phyloP scores from a whole-genome alignment of 2,329 filamentous ascomycete genomes.

The Knufia fluminis region DNA sequence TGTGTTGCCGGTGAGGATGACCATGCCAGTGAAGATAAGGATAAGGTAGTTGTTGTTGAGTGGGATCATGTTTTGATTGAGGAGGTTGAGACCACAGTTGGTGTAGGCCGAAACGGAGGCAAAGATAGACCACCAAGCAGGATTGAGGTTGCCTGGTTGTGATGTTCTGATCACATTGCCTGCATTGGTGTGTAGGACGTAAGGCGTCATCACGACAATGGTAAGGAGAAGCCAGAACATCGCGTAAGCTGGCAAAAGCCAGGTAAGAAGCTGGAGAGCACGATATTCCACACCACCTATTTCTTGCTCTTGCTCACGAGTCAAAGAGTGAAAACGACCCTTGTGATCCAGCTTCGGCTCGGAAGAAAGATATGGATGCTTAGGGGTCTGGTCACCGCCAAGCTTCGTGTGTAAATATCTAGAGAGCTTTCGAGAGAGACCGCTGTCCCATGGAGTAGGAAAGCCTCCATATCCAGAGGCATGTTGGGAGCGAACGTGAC shows the following conservation, averaged over 20 bases:
- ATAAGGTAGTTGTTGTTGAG: slow-evolving; percentile 34
- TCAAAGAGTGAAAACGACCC: slow-evolving; percentile 23
- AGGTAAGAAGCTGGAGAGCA: slow-evolving; percentile 29
- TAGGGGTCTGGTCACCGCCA: not conserved
- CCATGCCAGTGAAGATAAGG: slow-evolving; percentile 42
- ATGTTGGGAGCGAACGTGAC: not conserved
- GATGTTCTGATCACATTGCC: slow-evolving; percentile 34
- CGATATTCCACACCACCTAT: slow-evolving; percentile 37
- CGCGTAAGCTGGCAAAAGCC: slow-evolving; percentile 38
- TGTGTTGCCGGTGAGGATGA: slow-evolving; percentile 58
- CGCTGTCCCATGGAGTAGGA: slow-evolving; percentile 1
- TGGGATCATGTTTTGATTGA: slow-evolving; percentile 45
- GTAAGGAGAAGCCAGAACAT: slow-evolving; percentile 39
- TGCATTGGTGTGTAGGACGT: slow-evolving; percentile 24
- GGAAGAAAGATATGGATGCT: slow-evolving; percentile 6
- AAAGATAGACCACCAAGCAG: slow-evolving; percentile 41
- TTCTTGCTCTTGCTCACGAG: slow-evolving; percentile 32
- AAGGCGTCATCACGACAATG: slow-evolving; percentile 33
- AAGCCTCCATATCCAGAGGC: slow-evolving; percentile 4
- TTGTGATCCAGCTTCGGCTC: not conserved
- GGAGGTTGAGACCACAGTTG: slow-evolving; percentile 46
- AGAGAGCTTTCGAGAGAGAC: not conserved
- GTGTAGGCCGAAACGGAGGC: slow-evolving; percentile 48
- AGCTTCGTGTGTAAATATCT: not conserved
- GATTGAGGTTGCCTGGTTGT: slow-evolving; percentile 38